Percentiles rank a stretch among this genome's conserved stretches.
phyloP scores from a whole-genome alignment of 148 eudicot species.

The Silene conica region DNA sequence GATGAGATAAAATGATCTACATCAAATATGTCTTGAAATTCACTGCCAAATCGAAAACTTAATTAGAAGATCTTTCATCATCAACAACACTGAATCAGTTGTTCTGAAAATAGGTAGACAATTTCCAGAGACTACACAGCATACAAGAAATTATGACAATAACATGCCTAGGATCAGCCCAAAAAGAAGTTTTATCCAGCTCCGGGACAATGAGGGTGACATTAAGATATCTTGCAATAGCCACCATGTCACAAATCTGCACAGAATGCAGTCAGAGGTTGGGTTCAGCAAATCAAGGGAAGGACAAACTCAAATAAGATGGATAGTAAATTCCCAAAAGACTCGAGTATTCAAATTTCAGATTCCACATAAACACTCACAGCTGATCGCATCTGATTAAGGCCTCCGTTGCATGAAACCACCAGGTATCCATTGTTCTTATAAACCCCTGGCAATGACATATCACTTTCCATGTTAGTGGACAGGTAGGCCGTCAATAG shows the following conservation, averaged over 20 bases:
- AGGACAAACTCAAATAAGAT: not conserved
- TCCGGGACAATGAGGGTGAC: constrained; percentile 92
- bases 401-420: constrained; percentile 99
- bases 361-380: constrained; percentile 41
- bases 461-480: constrained; percentile 11
- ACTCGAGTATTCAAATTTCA: not conserved
- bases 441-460: constrained; percentile 64
- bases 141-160: constrained; percentile 28
- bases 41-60: constrained; percentile 45
- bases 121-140: constrained; percentile 19
- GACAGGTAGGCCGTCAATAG: constrained; percentile 1
- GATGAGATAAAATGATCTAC: constrained; percentile 83
- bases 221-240: constrained; percentile 95
- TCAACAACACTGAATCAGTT: not conserved
- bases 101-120: constrained; percentile 2
- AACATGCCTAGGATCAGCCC: constrained; percentile 98
- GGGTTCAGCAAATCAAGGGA: not conserved
- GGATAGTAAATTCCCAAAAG: constrained; percentile 6
- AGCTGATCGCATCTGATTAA: constrained; percentile 97
- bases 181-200: constrained; percentile 88
- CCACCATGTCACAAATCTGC: constrained; percentile 99
- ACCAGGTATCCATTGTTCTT: constrained; percentile 91
- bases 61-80: constrained; percentile 12
- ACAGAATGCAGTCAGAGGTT: constrained; percentile 11
- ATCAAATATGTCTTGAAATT: constrained; percentile 91